Percentiles rank a stretch among this genome's conserved stretches.
phyloP scores from a whole-genome alignment of 176 grass and related monocot genomes.

The Cocos nucifera region DNA sequence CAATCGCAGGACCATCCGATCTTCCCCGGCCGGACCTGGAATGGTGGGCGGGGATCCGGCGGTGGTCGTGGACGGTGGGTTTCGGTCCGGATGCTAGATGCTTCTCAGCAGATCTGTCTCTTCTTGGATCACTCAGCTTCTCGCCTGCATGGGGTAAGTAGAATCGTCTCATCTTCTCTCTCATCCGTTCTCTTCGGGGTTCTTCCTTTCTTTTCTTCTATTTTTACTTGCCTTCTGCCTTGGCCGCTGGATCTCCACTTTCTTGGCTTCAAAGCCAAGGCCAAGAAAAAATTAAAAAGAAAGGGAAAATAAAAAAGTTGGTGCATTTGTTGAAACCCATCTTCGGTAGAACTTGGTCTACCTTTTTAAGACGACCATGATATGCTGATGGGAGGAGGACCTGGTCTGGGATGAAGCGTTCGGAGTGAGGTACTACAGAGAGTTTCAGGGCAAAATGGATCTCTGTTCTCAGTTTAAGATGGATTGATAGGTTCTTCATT shows the following conservation, averaged over 20 bases:
- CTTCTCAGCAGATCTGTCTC: slow-evolving; percentile 54
- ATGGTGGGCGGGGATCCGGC: too few species aligned
- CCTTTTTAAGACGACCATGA: too few species aligned
- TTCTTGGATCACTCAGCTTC: slow-evolving; percentile 59
- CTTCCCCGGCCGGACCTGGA: too few species aligned
- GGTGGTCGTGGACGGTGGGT: too few species aligned
- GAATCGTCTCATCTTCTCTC: background rate
- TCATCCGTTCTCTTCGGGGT: background rate
- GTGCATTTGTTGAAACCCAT: too few species aligned
- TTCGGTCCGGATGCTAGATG: slow-evolving; percentile 41
- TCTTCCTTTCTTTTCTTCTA: background rate
- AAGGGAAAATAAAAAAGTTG: too few species aligned
- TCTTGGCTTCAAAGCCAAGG: too few species aligned
- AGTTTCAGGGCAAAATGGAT: background rate
- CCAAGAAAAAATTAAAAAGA: too few species aligned
- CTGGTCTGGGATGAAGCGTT: background rate
- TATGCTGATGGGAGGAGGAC: too few species aligned
- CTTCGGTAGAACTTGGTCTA: too few species aligned
- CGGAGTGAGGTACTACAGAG: background rate
- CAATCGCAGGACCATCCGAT: too few species aligned
- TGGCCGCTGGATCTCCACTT: background rate
- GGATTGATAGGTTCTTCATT: background rate
- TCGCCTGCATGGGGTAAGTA: slow-evolving; percentile 88
- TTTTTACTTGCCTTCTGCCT: background rate
- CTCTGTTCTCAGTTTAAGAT: background rate